These are phyloP conservation scores for Psilocybe tampanensis DNA, from an alignment of 768 basidiomycete species.

Conservation along the genomic window DNA sequence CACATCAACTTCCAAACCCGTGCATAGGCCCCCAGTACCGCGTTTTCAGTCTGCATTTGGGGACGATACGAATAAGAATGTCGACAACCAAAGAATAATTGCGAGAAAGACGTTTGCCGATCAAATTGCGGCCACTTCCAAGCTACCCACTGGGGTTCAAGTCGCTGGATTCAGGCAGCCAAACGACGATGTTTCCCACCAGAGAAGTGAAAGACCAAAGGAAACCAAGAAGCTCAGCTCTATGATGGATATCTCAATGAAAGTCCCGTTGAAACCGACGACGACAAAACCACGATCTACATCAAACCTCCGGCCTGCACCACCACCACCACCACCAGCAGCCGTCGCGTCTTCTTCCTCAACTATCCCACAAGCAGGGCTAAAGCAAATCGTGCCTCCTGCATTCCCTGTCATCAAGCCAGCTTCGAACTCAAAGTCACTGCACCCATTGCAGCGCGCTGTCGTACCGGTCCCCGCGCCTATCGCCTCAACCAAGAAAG, in stretches of 20 bases:
- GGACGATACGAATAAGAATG: background rate
- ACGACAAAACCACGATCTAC: background rate
- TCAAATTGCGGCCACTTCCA: background rate
- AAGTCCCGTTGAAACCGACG: background rate
- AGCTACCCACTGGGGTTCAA: background rate
- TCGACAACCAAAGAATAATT: background rate
- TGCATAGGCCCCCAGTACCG: slow-evolving; percentile 11
- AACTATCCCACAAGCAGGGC: background rate
- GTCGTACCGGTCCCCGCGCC: background rate
- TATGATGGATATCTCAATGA: background rate
- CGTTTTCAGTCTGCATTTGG: slow-evolving; percentile 15
- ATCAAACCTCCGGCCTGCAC: slow-evolving; percentile 7
- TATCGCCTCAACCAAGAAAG: slow-evolving; percentile 25
- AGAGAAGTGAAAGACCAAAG: background rate
- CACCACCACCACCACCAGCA: slow-evolving; percentile 6
- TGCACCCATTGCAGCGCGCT: slow-evolving; percentile 31
- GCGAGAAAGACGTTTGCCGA: background rate
- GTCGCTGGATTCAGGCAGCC: background rate
- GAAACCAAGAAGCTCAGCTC: background rate
- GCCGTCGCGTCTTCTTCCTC: background rate
- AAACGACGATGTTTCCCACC: background rate
- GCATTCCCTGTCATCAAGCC: slow-evolving; percentile 1
- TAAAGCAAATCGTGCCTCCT: slow-evolving; percentile 2
- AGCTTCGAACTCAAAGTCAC: slow-evolving; percentile 21
- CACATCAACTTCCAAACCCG: slow-evolving; percentile 1